Conservation (phyloP, 2,329 filamentous ascomycete species). For the Teratosphaeria destructans region DNA sequence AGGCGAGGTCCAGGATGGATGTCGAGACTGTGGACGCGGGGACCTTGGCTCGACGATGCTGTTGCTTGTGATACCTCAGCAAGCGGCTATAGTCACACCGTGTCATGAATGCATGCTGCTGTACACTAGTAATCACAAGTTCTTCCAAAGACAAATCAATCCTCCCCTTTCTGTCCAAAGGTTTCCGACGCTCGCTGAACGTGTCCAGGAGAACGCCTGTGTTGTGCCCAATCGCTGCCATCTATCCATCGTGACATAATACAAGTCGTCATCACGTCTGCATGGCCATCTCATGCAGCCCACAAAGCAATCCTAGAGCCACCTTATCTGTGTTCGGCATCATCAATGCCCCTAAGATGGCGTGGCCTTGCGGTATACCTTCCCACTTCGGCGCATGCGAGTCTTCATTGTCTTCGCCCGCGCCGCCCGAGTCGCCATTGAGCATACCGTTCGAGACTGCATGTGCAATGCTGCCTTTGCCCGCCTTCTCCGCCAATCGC, state of each 20-base stretch:
- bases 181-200: background rate
- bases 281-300: conserved; percentile 26
- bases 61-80: background rate
- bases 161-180: background rate
- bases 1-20: background rate
- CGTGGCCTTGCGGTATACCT: conserved; percentile 36
- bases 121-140: background rate
- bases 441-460: background rate
- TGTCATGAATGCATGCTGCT: background rate
- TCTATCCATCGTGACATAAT: background rate
- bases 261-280: conserved; percentile 7
- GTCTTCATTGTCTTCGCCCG: background rate
- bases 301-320: conserved; percentile 33
- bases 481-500: conserved; percentile 35
- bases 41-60: background rate
- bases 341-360: conserved; percentile 37
- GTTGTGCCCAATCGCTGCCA: background rate
- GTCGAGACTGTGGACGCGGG: background rate
- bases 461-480: conserved; percentile 11
- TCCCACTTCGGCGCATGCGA: conserved; percentile 27
- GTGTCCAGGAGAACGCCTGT: background rate
- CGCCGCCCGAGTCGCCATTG: conserved; percentile 10
- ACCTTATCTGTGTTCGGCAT: conserved; percentile 33
- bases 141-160: background rate
- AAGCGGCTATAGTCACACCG: background rate